These are phyloP conservation scores for Blumeriella jaapii DNA, from an alignment of 2,329 filamentous ascomycete genomes.

Conservation along the genomic window DNA sequence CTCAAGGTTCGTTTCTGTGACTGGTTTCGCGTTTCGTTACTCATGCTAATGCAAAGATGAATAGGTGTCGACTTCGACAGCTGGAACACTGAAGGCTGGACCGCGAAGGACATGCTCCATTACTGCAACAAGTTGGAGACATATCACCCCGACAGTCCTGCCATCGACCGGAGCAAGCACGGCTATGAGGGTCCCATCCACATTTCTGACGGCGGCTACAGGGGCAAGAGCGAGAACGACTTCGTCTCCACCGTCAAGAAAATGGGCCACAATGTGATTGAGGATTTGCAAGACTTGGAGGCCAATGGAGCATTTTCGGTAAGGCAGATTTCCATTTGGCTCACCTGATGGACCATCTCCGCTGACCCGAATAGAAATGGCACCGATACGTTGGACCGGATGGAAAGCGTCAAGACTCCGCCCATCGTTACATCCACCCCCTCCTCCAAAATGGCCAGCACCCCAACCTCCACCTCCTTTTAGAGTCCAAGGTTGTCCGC, in stretches of 20 bases:
- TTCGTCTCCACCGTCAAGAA: slow-evolving; percentile 38
- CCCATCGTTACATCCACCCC: slow-evolving; percentile 42
- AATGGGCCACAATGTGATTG: slow-evolving; percentile 39
- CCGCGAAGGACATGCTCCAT: slow-evolving; percentile 38
- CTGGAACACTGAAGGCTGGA: slow-evolving; percentile 42
- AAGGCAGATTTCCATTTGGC: slow-evolving; percentile 7
- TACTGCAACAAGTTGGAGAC: slow-evolving; percentile 48
- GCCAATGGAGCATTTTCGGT: slow-evolving; percentile 27
- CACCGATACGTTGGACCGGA: slow-evolving; percentile 38
- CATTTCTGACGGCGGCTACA: slow-evolving; percentile 39
- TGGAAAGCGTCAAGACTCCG: slow-evolving; percentile 46
- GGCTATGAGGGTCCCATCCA: slow-evolving; percentile 44
- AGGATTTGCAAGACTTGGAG: slow-evolving; percentile 42
- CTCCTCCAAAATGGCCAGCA: slow-evolving; percentile 37
- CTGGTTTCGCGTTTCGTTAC: background rate
- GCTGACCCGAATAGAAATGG: slow-evolving; percentile 28
- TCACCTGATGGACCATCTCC: slow-evolving; percentile 5
- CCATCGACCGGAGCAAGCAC: slow-evolving; percentile 30
- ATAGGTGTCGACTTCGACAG: slow-evolving; percentile 27
- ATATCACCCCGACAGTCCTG: slow-evolving; percentile 28
- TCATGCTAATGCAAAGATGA: background rate
- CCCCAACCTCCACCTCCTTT: slow-evolving; percentile 47
- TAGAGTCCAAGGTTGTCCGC: slow-evolving; percentile 42
- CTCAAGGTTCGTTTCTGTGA: slow-evolving; percentile 34
- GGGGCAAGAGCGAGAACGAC: slow-evolving; percentile 33